phyloP scores from a whole-genome alignment of 1,139 yeast species.

The Suhomyces taliae region DNA sequence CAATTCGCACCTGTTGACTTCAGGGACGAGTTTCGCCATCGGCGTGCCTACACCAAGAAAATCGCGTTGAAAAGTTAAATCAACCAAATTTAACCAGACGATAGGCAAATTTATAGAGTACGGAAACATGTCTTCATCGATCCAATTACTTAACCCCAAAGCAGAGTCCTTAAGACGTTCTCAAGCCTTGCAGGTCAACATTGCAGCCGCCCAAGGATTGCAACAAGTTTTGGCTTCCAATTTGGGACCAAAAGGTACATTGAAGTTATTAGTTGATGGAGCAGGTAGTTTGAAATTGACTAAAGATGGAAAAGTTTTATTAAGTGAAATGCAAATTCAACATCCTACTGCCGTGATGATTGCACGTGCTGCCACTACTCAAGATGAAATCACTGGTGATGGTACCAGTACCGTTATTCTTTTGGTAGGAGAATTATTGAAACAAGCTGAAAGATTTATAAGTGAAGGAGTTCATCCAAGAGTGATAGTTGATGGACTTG shows the following conservation, averaged over 20 bases:
- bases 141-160: constrained; percentile 92
- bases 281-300: constrained; percentile 94
- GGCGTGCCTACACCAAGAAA: constrained; percentile 8
- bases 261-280: constrained; percentile 95
- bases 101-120: neutral
- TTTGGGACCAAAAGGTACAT: constrained; percentile 95
- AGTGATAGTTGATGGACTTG: constrained; percentile 93
- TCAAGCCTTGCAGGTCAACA: constrained; percentile 94
- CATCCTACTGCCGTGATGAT: constrained; percentile 99
- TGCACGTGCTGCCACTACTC: constrained; percentile 98
- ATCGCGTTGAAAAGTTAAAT: constrained; percentile 12
- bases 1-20: neutral
- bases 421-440: constrained; percentile 89
- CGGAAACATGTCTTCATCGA: constrained; percentile 50
- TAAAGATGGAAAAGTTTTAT: constrained; percentile 92
- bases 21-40: neutral
- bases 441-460: constrained; percentile 90
- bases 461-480: constrained; percentile 97
- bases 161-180: constrained; percentile 94
- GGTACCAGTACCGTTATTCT: constrained; percentile 98
- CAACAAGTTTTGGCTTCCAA: constrained; percentile 90
- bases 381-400: constrained; percentile 98
- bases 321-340: constrained; percentile 97
- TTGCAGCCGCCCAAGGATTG: constrained; percentile 94
- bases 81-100: neutral